A percentile compares a stretch with the other conserved stretches of the same genome.
Conservation (phyloP, 352 stramenopile genomes). For the Phytophthora fragariae region DNA sequence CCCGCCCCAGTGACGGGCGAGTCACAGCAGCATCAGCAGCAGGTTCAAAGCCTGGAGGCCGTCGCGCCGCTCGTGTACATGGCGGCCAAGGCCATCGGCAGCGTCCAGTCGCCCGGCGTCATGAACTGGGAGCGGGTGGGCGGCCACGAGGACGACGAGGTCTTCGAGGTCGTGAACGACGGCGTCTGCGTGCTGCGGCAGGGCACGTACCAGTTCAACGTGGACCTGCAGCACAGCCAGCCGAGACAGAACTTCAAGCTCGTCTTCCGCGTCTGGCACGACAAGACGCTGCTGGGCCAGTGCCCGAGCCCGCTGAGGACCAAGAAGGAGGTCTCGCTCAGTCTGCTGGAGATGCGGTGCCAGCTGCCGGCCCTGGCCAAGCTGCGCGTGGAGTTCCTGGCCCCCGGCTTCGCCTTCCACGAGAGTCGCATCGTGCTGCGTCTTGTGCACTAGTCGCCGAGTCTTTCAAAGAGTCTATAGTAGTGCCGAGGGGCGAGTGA, state of each 20-base stretch:
- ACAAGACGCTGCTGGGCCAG: slow-evolving; percentile 49
- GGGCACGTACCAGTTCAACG: slow-evolving; percentile 52
- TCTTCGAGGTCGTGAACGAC: slow-evolving; percentile 48
- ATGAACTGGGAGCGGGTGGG: slow-evolving; percentile 51
- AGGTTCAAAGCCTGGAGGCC: slow-evolving; percentile 10
- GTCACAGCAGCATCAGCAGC: background rate
- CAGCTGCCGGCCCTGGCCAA: slow-evolving; percentile 43
- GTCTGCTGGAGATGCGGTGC: slow-evolving; percentile 45
- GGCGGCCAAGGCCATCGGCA: slow-evolving; percentile 44
- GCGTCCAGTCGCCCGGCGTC: slow-evolving; percentile 42
- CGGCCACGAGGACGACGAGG: slow-evolving; percentile 43
- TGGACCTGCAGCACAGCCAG: slow-evolving; percentile 52
- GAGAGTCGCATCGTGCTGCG: slow-evolving; percentile 50
- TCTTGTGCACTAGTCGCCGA: slow-evolving; percentile 32
- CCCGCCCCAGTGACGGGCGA: background rate
- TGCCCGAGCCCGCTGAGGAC: slow-evolving; percentile 47
- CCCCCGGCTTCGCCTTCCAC: slow-evolving; percentile 52
- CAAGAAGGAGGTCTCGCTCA: slow-evolving; percentile 53
- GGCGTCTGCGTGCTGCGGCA: slow-evolving; percentile 39
- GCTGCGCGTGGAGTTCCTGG: slow-evolving; percentile 53
- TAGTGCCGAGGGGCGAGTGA: background rate
- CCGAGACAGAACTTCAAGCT: slow-evolving; percentile 44
- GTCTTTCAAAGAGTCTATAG: background rate
- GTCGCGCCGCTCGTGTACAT: slow-evolving; percentile 44
- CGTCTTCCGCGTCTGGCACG: slow-evolving; percentile 50